Percentiles rank a stretch among this genome's conserved stretches.
These are phyloP conservation scores for Phaeosphaeriaceae sp. DNA, from an alignment of 2,329 filamentous ascomycete species.

Conservation along the genomic window DNA sequence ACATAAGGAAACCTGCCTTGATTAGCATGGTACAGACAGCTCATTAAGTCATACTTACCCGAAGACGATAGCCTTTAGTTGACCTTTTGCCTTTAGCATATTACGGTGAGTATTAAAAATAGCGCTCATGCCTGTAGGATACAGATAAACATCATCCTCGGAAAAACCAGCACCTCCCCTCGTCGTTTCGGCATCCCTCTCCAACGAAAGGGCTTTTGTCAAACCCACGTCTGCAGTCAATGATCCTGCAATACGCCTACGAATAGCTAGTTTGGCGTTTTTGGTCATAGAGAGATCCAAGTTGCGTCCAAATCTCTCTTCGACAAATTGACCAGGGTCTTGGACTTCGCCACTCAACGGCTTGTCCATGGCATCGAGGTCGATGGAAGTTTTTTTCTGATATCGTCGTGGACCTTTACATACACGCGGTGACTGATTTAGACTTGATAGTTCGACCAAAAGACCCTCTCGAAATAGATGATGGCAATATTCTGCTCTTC, in stretches of 20 bases:
- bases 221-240: constrained; percentile 75
- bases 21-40: constrained; percentile 3
- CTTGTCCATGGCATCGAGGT: constrained; percentile 36
- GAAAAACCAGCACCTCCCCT: constrained; percentile 67
- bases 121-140: constrained; percentile 90
- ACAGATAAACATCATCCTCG: constrained; percentile 88
- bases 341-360: constrained; percentile 51
- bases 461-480: constrained; percentile 73
- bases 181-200: constrained; percentile 50
- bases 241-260: constrained; percentile 85
- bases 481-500: constrained; percentile 88
- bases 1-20: constrained; percentile 80
- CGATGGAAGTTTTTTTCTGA: constrained; percentile 66
- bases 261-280: constrained; percentile 84
- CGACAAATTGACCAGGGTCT: constrained; percentile 82
- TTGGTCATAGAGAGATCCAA: constrained; percentile 78
- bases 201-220: constrained; percentile 61
- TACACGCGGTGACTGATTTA: constrained; percentile 48
- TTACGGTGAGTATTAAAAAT: constrained; percentile 88
- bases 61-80: constrained; percentile 82
- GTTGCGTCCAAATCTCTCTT: constrained; percentile 93
- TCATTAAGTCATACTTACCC: constrained; percentile 56
- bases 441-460: constrained; percentile 58
- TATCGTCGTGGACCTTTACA: constrained; percentile 81
- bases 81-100: constrained; percentile 68